Evolutionary conservation across 192 early-diverging fungal genomes (phyloP).

Genomic region (Spizellomyces sp.): DNA sequence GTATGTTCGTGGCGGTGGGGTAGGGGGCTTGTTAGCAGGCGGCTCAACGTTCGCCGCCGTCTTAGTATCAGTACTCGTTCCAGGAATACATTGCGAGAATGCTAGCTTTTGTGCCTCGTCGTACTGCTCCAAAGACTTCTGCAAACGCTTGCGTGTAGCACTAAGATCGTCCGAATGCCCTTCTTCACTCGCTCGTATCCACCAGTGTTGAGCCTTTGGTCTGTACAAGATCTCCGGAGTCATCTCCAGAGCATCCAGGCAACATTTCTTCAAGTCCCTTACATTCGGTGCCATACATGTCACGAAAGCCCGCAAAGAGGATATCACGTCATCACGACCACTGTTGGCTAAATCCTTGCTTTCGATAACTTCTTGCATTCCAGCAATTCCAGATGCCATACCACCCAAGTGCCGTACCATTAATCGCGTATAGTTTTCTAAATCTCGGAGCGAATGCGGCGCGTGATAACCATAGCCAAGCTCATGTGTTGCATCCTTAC

Average conservation of each 20-base stretch:
- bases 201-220: no score
- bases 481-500: background rate
- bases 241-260: background rate
- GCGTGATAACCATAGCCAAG: background rate
- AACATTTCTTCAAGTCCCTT: background rate
- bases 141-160: no score
- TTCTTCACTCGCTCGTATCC: no score
- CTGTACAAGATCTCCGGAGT: background rate
- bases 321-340: background rate
- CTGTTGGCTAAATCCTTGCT: background rate
- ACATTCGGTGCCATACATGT: background rate
- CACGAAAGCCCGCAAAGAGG: background rate
- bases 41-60: no score
- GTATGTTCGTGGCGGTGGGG: no score
- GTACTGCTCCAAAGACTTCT: background rate
- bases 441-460: background rate
- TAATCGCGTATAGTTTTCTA: background rate
- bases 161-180: no score
- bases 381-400: background rate
- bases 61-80: no score
- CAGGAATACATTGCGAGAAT: background rate
- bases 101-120: background rate
- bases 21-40: no score
- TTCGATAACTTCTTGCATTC: conserved; percentile 2
- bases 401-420: background rate